Base-by-base conservation (phyloP, 257 asterid genomes). In the Scutellaria baicalensis region DNA sequence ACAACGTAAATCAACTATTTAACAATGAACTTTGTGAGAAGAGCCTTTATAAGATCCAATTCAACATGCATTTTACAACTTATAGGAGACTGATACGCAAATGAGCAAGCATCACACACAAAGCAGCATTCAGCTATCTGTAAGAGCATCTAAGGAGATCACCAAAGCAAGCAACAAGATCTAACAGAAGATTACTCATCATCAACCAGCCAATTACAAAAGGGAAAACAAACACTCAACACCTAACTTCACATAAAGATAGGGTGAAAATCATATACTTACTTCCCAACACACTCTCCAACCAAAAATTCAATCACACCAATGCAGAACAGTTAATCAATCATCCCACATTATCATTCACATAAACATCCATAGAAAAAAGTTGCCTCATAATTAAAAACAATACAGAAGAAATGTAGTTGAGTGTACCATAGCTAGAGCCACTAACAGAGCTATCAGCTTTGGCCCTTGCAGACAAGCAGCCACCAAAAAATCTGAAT, bases 401-500 rank as follows among this genome's bases (percentile, higher is more conserved):
- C 33, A 56, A 1, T 33, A 38, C 13, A 66, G 10, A 64, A 52
- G 56, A 3, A 35, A 33, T 21, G 33, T 11, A 38, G 31, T 39
- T 7, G 10, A 66, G 33, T 68, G 9, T 74, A 92, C 97, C 97
- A 80, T 74, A 55, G 85, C 85, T 84, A 21, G 88, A 77, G 21
- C 83, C 88, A 75, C 91, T 83, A 75, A 76, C 75, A 59, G 90
- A 84, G 77, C 87, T 78, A 52, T 83, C 97, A 58, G 82, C 88
- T 64, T 83, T 83, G 33, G 97, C 42, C 84, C 86, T 85, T 57
- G 89, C 33, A 56, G 95, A 75, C 71, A 90, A 68, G 75, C 96
- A 92, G 18, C 89, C 78, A 9, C 95, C 89, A 36, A 90, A 71
- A 55, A 86, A 80, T 57, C 84, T 79, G 78, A 88, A 77, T 78